Evolutionary conservation across 2,329 filamentous ascomycete genomes (phyloP), one percentile per base, ranked within the genome.

Genomic region (Ceratocystis albifundus): DNA sequence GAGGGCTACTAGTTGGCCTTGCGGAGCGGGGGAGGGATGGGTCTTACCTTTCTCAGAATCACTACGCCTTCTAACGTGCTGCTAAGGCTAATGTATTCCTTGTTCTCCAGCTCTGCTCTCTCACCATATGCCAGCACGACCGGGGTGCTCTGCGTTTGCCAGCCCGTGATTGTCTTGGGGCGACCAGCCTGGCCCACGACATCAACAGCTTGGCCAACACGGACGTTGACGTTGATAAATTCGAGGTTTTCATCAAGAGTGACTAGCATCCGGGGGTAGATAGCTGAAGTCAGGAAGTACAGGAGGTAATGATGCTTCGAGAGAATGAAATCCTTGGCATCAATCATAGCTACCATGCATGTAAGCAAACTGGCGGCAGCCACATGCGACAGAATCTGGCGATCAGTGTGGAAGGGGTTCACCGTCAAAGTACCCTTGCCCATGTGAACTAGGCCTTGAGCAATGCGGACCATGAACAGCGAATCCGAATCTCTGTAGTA

Each of bases 141-240:
- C 0, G 94, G 94, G n/a, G 94, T 99, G 79, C 90, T 96, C 80
- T 99, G 94, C 70, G 94, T 99, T 78, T 99, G 94, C 94, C 94
- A 99, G 65, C 94, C 94, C 8, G 94, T 99, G 72, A 99, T 99
- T 1, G 94, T 99, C 87, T 99, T 97, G 71, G 94, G 94, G 69
- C 93, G 85, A 74, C 94, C 94, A 12, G 95, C 94, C 76, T 97
- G 94, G 64, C 94, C 95, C 50, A 99, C 94, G 53, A 99, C 92
- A 74, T 99, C 94, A 22, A 99, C 95, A 17, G 95, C 94, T 78
- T 99, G 95, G 76, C 94, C 94, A 57, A 99, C 93, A 41, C 94
- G 88, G 17, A 99, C 94, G 72, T 96, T 97, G 73, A 97, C 92
- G 65, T 90, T 93, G 69, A 99, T 79, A 3, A 94, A 94, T 78